Evolutionary conservation across 805 yeast species (phyloP).

Genomic region (Metschnikowia santaceciliae): DNA sequence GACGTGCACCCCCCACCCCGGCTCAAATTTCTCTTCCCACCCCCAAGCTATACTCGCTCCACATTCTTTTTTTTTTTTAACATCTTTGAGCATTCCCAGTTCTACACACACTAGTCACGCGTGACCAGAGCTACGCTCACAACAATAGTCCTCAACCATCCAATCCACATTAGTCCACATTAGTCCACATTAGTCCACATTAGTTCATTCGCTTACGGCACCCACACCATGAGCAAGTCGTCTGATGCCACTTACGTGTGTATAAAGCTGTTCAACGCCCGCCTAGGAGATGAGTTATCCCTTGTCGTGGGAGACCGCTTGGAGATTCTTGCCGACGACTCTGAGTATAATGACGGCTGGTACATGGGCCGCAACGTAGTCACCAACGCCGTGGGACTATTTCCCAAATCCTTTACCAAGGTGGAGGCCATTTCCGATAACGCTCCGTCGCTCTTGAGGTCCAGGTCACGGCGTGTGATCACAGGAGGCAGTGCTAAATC

Average conservation of each 20-base stretch:
- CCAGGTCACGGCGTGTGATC: conserved; percentile 53
- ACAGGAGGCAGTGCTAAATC: conserved; percentile 12
- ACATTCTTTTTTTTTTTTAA: background rate
- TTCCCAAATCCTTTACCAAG: conserved; percentile 86
- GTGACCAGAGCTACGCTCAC: background rate
- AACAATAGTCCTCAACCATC: background rate
- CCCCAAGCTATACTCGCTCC: background rate
- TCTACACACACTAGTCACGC: background rate
- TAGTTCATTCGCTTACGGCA: background rate
- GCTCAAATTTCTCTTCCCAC: background rate
- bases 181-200: too few species aligned
- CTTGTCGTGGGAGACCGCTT: conserved; percentile 79
- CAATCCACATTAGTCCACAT: too few species aligned
- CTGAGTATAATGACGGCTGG: conserved; percentile 96
- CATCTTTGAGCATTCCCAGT: background rate
- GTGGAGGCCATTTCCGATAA: conserved; percentile 17
- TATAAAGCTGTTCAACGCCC: conserved; percentile 80
- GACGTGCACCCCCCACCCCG: background rate
- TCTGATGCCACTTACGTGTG: conserved; percentile 43
- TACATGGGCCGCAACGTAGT: conserved; percentile 78
- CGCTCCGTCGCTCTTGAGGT: conserved; percentile 31
- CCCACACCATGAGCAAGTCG: conserved; percentile 6
- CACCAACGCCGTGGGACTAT: conserved; percentile 76
- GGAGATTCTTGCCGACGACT: conserved; percentile 88
- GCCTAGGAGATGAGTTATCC: conserved; percentile 86